These are phyloP conservation scores for Sporothrix humicola DNA, from an alignment of 2,329 filamentous ascomycete species.

Conservation along the genomic window DNA sequence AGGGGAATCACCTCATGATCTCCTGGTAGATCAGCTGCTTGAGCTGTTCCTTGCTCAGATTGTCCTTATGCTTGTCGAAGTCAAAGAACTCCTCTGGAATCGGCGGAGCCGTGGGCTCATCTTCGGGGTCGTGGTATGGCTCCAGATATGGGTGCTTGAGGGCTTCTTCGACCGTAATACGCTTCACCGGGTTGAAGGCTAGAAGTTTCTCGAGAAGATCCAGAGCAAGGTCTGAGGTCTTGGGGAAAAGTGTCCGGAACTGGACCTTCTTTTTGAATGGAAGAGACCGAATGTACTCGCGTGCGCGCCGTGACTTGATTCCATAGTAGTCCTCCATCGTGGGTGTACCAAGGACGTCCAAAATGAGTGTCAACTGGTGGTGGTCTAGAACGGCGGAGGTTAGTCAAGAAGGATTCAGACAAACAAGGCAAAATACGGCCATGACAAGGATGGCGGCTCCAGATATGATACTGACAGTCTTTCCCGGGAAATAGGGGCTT, in stretches of 20 bases:
- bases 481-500: conserved; percentile 98
- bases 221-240: conserved; percentile 95
- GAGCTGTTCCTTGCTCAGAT: conserved; percentile 95
- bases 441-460: background rate
- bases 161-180: conserved; percentile 96
- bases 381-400: conserved; percentile 67
- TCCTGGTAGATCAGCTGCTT: conserved; percentile 98
- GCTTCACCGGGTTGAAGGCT: conserved; percentile 98
- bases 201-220: conserved; percentile 94
- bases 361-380: conserved; percentile 94
- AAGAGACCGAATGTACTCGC: conserved; percentile 96
- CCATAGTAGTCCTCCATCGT: conserved; percentile 99
- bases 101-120: conserved; percentile 93
- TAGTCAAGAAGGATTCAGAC: background rate
- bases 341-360: conserved; percentile 95
- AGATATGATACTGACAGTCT: conserved; percentile 72
- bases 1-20: conserved; percentile 70
- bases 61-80: conserved; percentile 99
- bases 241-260: conserved; percentile 95
- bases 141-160: conserved; percentile 97
- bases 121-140: conserved; percentile 97
- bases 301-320: conserved; percentile 95
- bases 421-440: too few relatives aligned
- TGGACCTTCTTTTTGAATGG: conserved; percentile 99
- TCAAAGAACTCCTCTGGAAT: conserved; percentile 99